These are phyloP conservation scores for Sporothrix phasma DNA, from an alignment of 2,329 filamentous ascomycete species.

Conservation along the genomic window DNA sequence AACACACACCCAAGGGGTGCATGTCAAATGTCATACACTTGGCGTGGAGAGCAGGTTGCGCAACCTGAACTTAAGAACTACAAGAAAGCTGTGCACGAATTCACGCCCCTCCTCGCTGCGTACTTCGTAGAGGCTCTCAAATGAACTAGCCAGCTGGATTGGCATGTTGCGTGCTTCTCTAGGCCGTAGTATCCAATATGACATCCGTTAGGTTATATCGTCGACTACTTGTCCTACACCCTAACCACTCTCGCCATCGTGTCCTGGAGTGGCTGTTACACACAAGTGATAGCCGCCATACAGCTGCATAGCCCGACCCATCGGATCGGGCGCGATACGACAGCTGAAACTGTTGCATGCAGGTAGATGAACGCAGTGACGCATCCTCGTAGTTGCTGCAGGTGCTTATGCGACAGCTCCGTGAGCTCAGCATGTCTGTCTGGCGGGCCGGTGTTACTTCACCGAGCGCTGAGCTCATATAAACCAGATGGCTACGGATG, in stretches of 20 bases:
- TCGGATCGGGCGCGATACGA: neutral
- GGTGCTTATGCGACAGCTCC: neutral
- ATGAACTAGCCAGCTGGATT: constrained; percentile 1
- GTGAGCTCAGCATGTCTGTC: neutral
- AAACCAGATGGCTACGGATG: too few relatives aligned
- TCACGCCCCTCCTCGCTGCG: neutral
- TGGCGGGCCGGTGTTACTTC: neutral
- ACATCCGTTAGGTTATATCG: too few relatives aligned
- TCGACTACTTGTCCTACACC: too few relatives aligned
- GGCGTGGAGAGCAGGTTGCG: neutral
- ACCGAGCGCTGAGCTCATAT: too few relatives aligned
- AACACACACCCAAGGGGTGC: neutral
- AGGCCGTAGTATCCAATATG: too few relatives aligned
- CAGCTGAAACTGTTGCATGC: neutral
- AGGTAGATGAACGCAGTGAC: too few relatives aligned
- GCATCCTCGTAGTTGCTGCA: neutral
- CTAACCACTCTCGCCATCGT: too few relatives aligned
- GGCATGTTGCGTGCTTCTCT: neutral
- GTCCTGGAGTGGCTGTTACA: too few relatives aligned
- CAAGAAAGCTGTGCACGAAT: neutral
- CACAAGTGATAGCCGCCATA: neutral
- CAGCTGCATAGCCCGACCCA: neutral
- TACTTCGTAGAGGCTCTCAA: too few relatives aligned
- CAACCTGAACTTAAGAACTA: neutral
- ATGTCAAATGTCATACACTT: neutral